A percentile compares a stretch with the other conserved stretches of the same genome.
Evolutionary conservation across 345 rosid genomes (phyloP).

Genomic region (Abelmoschus esculentus): DNA sequence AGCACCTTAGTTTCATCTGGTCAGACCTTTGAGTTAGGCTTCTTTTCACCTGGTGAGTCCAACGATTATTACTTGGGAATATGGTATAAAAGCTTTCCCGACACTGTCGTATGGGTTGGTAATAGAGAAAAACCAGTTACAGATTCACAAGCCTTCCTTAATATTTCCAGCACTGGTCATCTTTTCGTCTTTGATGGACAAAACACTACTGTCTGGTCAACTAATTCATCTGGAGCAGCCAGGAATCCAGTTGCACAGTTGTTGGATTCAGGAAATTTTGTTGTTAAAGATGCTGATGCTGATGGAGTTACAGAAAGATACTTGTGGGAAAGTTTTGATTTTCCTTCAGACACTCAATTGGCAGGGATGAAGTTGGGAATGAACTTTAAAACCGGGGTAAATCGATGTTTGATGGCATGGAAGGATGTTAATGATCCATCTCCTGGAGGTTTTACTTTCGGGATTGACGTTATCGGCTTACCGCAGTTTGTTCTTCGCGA

Average conservation of each 20-base stretch:
- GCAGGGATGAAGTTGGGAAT: background rate
- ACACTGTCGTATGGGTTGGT: background rate
- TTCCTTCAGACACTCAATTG: conserved; percentile 12
- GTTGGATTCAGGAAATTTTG: background rate
- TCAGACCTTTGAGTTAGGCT: conserved; percentile 20
- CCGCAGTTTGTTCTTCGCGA: conserved; percentile 24
- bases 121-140: background rate
- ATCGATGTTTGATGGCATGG: conserved; percentile 16
- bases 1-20: conserved; percentile 24
- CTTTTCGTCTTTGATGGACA: background rate
- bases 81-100: background rate
- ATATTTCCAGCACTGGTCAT: background rate
- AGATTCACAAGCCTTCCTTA: background rate
- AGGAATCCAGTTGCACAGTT: background rate
- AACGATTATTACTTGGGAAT: background rate
- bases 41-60: background rate
- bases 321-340: conserved; percentile 49
- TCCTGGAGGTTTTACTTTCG: background rate
- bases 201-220: background rate
- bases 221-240: background rate
- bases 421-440: conserved; percentile 22
- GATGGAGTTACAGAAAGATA: background rate
- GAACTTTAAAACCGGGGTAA: background rate
- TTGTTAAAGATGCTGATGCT: background rate
- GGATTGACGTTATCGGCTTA: background rate